A percentile compares a stretch with the other conserved stretches of the same genome.
Conservation (phyloP, 225 moss, liverwort and hornwort species). For the Polytrichum commune region DNA sequence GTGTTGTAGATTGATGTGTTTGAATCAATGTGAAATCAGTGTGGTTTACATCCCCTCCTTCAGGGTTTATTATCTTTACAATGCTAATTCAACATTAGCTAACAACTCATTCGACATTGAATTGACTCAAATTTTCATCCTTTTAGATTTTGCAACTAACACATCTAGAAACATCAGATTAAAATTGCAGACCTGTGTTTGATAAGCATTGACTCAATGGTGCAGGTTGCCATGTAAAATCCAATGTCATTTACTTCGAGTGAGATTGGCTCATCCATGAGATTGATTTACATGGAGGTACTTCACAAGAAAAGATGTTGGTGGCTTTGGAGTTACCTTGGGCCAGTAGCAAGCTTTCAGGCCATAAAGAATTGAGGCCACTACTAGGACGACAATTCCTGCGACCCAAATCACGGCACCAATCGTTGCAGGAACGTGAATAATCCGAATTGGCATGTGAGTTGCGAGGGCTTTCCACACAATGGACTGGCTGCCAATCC, state of each 20-base stretch:
- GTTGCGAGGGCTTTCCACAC: conserved; percentile 44
- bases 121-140: neutral
- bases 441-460: conserved; percentile 23
- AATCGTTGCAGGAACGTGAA: conserved; percentile 24
- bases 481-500: conserved; percentile 35
- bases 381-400: conserved; percentile 31
- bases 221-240: no score
- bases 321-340: conserved; percentile 16
- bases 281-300: no score
- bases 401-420: conserved; percentile 38
- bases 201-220: neutral
- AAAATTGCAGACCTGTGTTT: neutral
- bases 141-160: no score
- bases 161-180: no score
- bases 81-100: no score
- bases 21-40: no score
- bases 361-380: conserved; percentile 23
- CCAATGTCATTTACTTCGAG: no score
- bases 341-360: conserved; percentile 44
- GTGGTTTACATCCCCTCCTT: no score
- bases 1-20: no score
- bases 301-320: neutral
- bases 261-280: no score
- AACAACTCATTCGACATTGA: neutral
- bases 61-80: neutral